A percentile compares a stretch with the other conserved stretches of the same genome.
phyloP scores from a whole-genome alignment of 2,329 filamentous ascomycete genomes.

The Chalara sp. region DNA sequence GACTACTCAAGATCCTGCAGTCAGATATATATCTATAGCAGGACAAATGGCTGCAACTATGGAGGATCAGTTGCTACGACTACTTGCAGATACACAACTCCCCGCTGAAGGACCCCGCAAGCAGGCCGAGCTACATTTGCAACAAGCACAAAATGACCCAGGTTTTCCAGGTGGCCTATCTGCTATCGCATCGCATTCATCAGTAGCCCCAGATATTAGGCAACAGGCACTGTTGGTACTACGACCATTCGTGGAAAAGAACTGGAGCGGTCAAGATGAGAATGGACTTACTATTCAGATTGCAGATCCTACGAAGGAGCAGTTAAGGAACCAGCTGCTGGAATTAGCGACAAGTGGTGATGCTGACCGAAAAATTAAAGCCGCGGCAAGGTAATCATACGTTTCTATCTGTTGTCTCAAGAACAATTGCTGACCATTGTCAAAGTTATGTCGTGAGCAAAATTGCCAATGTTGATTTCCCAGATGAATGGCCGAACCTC shows the following conservation, averaged over 20 bases:
- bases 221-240: slow-evolving; percentile 77
- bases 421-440: slow-evolving; percentile 1
- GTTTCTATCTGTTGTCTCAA: neutral
- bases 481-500: slow-evolving; percentile 88
- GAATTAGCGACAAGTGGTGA: slow-evolving; percentile 67
- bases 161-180: slow-evolving; percentile 75
- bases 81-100: slow-evolving; percentile 82
- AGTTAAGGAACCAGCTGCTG: slow-evolving; percentile 68
- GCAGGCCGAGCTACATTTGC: slow-evolving; percentile 60
- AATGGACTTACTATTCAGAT: slow-evolving; percentile 58
- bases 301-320: slow-evolving; percentile 63
- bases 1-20: no score
- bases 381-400: slow-evolving; percentile 67
- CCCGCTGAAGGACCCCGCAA: slow-evolving; percentile 70
- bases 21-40: neutral
- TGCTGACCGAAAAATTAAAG: slow-evolving; percentile 77
- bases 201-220: slow-evolving; percentile 67
- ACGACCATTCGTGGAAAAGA: slow-evolving; percentile 74
- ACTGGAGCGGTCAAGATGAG: slow-evolving; percentile 74
- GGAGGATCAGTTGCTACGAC: slow-evolving; percentile 86
- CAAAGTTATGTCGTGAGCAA: slow-evolving; percentile 73
- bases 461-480: slow-evolving; percentile 89
- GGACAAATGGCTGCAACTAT: slow-evolving; percentile 42
- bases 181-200: slow-evolving; percentile 71
- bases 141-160: slow-evolving; percentile 43